phyloP scores from a whole-genome alignment of 2,329 filamentous ascomycete genomes.

The Cladorrhinum sp. region DNA sequence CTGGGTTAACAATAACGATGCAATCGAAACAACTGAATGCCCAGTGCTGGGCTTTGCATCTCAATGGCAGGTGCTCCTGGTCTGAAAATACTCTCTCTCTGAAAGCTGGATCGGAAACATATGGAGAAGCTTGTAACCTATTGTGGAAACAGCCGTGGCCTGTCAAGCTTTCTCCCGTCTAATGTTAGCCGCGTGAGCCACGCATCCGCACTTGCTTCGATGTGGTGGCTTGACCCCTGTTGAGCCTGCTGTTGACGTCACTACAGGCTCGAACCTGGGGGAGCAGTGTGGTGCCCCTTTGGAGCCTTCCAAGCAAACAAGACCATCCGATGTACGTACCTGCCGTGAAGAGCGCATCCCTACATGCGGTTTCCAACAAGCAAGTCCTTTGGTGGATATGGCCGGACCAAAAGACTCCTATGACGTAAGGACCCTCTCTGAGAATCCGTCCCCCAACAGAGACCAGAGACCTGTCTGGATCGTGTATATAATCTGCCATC shows the following conservation, averaged over 20 bases:
- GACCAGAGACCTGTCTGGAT: background rate
- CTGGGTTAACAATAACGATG: background rate
- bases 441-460: background rate
- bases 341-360: background rate
- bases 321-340: background rate
- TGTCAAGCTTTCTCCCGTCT: background rate
- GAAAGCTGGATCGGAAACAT: background rate
- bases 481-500: conserved; percentile 23
- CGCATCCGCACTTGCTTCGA: background rate
- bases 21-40: too few species aligned
- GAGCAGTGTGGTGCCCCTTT: background rate
- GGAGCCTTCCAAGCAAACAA: background rate
- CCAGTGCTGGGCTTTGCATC: too few species aligned
- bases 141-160: background rate
- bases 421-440: conserved; percentile 9
- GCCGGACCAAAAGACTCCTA: conserved; percentile 2
- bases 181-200: background rate
- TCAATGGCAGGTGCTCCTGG: background rate
- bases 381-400: background rate
- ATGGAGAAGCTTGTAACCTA: background rate
- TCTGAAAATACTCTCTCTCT: background rate
- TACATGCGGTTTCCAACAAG: background rate
- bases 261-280: background rate
- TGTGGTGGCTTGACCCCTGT: background rate
- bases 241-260: conserved; percentile 1